Conservation (phyloP, 2,329 filamentous ascomycete species). For the Hymenoscyphus albidus region DNA sequence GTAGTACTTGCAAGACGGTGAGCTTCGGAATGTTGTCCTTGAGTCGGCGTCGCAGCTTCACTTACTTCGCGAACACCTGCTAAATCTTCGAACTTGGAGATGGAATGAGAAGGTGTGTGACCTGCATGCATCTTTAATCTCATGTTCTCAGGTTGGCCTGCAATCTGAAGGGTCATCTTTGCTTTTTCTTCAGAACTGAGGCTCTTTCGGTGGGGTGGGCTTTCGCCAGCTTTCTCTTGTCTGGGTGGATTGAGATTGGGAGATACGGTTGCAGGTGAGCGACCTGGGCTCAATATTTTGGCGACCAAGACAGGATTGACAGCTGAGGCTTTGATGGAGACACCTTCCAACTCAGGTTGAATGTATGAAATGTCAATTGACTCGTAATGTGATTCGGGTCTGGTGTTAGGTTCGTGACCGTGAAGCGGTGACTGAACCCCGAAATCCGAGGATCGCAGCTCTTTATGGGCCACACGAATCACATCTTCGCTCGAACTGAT, state of each 20-base stretch:
- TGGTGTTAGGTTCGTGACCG: constrained; percentile 18
- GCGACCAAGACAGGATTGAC: constrained; percentile 38
- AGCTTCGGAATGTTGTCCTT: constrained; percentile 15
- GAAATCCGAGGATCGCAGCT: constrained; percentile 34
- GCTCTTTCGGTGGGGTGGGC: constrained; percentile 7
- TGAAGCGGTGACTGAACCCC: constrained; percentile 19
- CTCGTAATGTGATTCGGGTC: constrained; percentile 25
- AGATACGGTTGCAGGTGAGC: constrained; percentile 28
- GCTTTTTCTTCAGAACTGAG: constrained; percentile 12
- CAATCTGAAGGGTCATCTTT: constrained; percentile 22
- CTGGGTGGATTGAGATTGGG: constrained; percentile 23
- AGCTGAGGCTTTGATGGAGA: constrained; percentile 52
- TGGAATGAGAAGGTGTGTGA: constrained; percentile 56
- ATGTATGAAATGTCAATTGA: constrained; percentile 56
- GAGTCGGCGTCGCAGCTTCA: constrained; percentile 31
- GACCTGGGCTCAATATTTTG: constrained; percentile 29
- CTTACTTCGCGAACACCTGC: background rate
- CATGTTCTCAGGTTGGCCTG: constrained; percentile 39
- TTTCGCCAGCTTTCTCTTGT: constrained; percentile 16
- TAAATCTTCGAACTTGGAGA: constrained; percentile 48
- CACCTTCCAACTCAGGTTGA: constrained; percentile 56
- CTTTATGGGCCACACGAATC: constrained; percentile 32
- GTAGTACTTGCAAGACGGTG: constrained; percentile 9
- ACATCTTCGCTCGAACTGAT: constrained; percentile 24
- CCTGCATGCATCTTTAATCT: constrained; percentile 60